Evolutionary conservation across 257 asterid species (phyloP).

Genomic region (Vinca minor): DNA sequence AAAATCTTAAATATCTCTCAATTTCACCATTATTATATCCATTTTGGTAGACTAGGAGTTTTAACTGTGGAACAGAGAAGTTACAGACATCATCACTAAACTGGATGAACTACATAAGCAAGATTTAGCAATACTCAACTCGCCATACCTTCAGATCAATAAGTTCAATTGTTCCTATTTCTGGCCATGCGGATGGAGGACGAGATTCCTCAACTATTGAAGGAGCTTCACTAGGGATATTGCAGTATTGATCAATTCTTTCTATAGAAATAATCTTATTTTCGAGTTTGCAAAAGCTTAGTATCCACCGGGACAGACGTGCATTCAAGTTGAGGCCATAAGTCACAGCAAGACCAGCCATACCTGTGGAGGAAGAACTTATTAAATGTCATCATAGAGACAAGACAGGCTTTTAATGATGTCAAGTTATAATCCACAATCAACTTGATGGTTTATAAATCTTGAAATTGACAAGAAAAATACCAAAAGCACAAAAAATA

Average conservation of each 20-base stretch:
- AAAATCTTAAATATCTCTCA: not conserved
- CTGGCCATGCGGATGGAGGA: constrained; percentile 84
- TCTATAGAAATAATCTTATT: constrained; percentile 92
- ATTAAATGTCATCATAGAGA: not conserved
- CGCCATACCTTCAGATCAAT: constrained; percentile 75
- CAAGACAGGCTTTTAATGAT: not conserved
- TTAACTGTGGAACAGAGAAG: not conserved
- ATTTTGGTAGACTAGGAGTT: not conserved
- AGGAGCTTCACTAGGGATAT: constrained; percentile 96
- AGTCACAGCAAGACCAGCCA: constrained; percentile 99
- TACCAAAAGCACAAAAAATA: not conserved
- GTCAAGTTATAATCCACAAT: not conserved
- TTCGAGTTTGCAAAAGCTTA: constrained; percentile 98
- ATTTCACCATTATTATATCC: not conserved
- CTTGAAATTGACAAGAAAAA: not conserved
- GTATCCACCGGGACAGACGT: constrained; percentile 95
- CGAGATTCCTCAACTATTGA: constrained; percentile 52
- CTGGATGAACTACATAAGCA: constrained; percentile 7
- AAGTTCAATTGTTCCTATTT: constrained; percentile 68
- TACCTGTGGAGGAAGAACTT: constrained; percentile 37
- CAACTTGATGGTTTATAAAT: not conserved
- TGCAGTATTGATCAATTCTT: constrained; percentile 90
- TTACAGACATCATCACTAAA: not conserved
- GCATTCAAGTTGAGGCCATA: constrained; percentile 94
- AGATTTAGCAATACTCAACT: constrained; percentile 7